Percentiles rank a stretch among this genome's conserved stretches.
phyloP scores from a whole-genome alignment of 768 basidiomycete species.

The Boletus edulis region DNA sequence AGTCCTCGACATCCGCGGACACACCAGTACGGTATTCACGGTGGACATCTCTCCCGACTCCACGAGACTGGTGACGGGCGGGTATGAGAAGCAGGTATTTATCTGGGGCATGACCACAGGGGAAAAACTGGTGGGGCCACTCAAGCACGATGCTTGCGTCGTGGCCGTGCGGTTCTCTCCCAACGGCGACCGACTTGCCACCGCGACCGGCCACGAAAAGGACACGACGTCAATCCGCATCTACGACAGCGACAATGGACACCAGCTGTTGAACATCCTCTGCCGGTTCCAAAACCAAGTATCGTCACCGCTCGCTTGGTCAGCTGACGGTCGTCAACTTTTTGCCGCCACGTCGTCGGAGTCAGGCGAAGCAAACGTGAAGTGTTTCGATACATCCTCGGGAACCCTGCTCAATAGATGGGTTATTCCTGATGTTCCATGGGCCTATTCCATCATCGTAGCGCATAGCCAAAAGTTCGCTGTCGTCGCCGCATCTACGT shows the following conservation, averaged over 20 bases:
- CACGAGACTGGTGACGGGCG: not conserved
- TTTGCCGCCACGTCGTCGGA: not conserved
- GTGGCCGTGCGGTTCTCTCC: conserved; percentile 1
- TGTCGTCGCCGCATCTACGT: not conserved
- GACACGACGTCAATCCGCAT: not conserved
- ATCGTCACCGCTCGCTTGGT: not conserved
- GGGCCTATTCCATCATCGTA: not conserved
- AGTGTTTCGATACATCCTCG: not conserved
- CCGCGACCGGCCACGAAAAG: not conserved
- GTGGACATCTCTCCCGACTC: not conserved
- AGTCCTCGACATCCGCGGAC: not conserved
- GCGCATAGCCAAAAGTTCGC: not conserved
- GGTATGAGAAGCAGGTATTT: not conserved
- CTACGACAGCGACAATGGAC: not conserved
- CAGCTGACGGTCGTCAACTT: not conserved
- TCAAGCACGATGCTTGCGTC: not conserved
- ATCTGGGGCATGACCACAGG: not conserved
- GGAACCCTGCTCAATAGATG: not conserved
- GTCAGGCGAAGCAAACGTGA: not conserved
- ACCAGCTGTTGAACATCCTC: not conserved
- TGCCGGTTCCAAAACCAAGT: not conserved
- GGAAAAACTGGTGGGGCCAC: not conserved
- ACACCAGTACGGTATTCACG: not conserved
- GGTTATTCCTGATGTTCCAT: not conserved
- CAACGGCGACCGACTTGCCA: not conserved